Conservation (phyloP, 2,329 filamentous ascomycete species). For the Pestalotiopsis sp. region DNA sequence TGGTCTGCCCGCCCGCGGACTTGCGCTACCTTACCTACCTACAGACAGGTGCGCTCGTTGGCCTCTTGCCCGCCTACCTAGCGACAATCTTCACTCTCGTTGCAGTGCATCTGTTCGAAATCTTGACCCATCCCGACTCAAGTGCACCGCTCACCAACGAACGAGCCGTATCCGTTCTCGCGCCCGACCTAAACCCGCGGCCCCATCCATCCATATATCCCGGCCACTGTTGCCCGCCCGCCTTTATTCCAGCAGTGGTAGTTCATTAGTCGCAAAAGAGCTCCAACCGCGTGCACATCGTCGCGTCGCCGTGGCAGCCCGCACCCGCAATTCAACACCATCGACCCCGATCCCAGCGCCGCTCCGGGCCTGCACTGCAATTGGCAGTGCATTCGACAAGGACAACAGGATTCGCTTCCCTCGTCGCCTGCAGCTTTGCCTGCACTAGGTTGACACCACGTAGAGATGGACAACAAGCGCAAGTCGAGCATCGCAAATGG, state of each 20-base stretch:
- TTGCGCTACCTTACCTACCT: no score
- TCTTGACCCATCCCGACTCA: background rate
- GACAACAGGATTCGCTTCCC: slow-evolving; percentile 9
- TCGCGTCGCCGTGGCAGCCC: slow-evolving; percentile 15
- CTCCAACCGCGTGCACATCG: slow-evolving; percentile 10
- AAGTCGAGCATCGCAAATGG: slow-evolving; percentile 51
- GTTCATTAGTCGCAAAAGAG: slow-evolving; percentile 9
- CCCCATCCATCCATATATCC: background rate
- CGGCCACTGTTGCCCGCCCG: background rate
- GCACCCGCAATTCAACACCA: slow-evolving; percentile 15
- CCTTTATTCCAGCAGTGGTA: background rate
- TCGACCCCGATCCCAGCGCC: slow-evolving; percentile 8
- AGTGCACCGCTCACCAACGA: background rate
- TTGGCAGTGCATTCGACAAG: slow-evolving; percentile 11
- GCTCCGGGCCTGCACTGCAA: background rate
- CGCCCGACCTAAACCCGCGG: background rate
- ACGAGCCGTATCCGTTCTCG: background rate
- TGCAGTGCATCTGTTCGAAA: background rate
- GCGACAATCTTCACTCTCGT: background rate
- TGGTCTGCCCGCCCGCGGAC: background rate
- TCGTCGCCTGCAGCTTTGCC: slow-evolving; percentile 14
- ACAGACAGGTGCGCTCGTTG: background rate
- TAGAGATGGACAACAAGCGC: slow-evolving; percentile 59
- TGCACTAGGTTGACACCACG: slow-evolving; percentile 13
- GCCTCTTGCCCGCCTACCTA: background rate